A percentile compares a stretch with the other conserved stretches of the same genome.
Evolutionary conservation across 2,329 filamentous ascomycete species (phyloP).

Genomic region (Fusarium verticillioides): DNA sequence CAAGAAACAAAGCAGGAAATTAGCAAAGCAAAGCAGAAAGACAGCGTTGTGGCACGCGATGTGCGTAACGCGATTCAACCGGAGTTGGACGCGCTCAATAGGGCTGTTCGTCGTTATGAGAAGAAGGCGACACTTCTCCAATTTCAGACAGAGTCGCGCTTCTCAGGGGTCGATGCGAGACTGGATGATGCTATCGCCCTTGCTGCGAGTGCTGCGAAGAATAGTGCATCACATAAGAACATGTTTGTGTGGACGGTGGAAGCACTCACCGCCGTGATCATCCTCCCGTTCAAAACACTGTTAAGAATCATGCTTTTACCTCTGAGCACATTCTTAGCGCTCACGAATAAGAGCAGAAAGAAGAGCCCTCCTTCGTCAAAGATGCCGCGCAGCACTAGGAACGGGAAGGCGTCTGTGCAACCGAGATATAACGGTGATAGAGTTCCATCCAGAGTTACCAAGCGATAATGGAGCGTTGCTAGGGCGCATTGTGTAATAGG

Average conservation of each 20-base stretch:
- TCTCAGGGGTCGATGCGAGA: constrained; percentile 76
- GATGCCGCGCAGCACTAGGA: constrained; percentile 38
- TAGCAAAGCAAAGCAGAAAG: constrained; percentile 53
- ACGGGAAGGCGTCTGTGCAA: constrained; percentile 42
- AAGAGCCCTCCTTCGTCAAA: constrained; percentile 39
- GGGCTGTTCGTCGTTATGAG: constrained; percentile 90
- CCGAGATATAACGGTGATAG: constrained; percentile 51
- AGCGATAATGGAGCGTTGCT: constrained; percentile 34
- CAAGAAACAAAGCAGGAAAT: constrained; percentile 49
- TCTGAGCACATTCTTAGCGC: constrained; percentile 51
- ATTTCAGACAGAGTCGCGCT: constrained; percentile 78
- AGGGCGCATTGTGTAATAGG: background rate
- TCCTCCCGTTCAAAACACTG: constrained; percentile 57
- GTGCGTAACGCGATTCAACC: constrained; percentile 76
- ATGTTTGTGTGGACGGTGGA: constrained; percentile 54
- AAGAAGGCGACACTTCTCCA: constrained; percentile 83
- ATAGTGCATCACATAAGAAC: constrained; percentile 53
- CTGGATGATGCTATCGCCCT: constrained; percentile 82
- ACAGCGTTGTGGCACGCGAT: constrained; percentile 62
- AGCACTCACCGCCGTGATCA: constrained; percentile 47
- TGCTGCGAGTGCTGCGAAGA: constrained; percentile 77
- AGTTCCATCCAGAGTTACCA: constrained; percentile 49
- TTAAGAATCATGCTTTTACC: constrained; percentile 57
- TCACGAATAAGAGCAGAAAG: constrained; percentile 50
- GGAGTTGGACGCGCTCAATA: constrained; percentile 87